Evolutionary conservation across 2,329 filamentous ascomycete genomes (phyloP), one percentile per base, ranked within the genome.

Genomic region (Scedosporium apiospermum): DNA sequence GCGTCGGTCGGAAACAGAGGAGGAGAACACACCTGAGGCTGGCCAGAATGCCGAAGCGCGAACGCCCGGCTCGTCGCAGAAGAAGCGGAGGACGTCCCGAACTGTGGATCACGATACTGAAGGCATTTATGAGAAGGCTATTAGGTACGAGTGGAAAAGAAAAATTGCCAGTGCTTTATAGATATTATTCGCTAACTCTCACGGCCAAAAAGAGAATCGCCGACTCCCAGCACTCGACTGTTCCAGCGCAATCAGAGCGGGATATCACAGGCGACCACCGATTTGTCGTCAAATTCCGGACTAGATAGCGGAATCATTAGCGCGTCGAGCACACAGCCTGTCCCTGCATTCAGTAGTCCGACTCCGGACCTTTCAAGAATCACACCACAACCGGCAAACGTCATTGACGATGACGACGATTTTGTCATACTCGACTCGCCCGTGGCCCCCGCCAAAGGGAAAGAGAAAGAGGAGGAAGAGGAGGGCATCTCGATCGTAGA

Each of bases 391-490:
- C n/a, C 44, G n/a, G 5, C 51, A 14, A 27, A 55, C 23, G 3
- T 10, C 3, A 21, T 23, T 34, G 59, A 53, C 6, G 59, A 51
- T n/a, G 59, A 61, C 58, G 41, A 60, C 14, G 58, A 60, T 18
- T 26, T 34, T 42, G 42, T 30, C 30, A n/a, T 55, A 26, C 23
- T 55, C 12, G 23, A 27, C 23, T 55, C 51, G 3, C 23, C 51
- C 0, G 6, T 41, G 23, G 41, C 49, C 23, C 16, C 59, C 44
- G 41, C 49, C 14, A 51, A 61, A 18, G 41, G 34, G 30, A 27
- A 51, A 53, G 44, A 51, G n/a, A 38, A 58, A 6, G 62, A 71
- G 60, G 70, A 72, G 27, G 65, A 67, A 18, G 66, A 68, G 60
- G 70, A 72, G 26, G 67, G 69, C 42, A 58, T 65, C 5, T 58